Conservation (phyloP, 345 rosid species). For the Erysimum cheiranthoides region DNA sequence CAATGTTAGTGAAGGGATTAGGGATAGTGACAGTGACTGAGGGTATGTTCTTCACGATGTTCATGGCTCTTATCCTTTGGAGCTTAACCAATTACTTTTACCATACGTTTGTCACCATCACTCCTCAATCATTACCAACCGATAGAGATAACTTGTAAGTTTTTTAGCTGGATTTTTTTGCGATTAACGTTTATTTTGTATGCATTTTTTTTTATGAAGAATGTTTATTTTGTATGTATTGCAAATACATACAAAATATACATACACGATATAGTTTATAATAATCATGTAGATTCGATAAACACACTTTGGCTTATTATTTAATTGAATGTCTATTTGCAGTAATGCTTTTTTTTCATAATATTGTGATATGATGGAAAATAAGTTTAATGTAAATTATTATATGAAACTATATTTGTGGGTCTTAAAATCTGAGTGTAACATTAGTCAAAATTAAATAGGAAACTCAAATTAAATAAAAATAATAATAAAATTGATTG, state of each 20-base stretch:
- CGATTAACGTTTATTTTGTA: background rate
- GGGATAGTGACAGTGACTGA: constrained; percentile 74
- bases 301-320: background rate
- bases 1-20: constrained; percentile 66
- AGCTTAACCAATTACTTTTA: constrained; percentile 52
- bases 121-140: constrained; percentile 41
- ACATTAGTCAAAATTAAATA: background rate
- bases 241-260: too few species aligned
- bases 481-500: background rate
- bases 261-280: background rate
- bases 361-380: background rate
- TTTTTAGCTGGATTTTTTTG: background rate
- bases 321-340: background rate
- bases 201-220: background rate
- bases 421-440: background rate
- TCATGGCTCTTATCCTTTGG: constrained; percentile 67
- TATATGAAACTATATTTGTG: background rate
- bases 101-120: constrained; percentile 42
- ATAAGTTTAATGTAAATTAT: background rate
- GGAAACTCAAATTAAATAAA: constrained; percentile 10
- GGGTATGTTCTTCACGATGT: constrained; percentile 60
- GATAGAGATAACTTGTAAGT: constrained; percentile 56
- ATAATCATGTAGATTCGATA: background rate
- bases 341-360: background rate
- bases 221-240: constrained; percentile 4